A percentile compares a stretch with the other conserved stretches of the same genome.
Evolutionary conservation across 345 rosid genomes (phyloP).

Genomic region (Pugionium cornutum): DNA sequence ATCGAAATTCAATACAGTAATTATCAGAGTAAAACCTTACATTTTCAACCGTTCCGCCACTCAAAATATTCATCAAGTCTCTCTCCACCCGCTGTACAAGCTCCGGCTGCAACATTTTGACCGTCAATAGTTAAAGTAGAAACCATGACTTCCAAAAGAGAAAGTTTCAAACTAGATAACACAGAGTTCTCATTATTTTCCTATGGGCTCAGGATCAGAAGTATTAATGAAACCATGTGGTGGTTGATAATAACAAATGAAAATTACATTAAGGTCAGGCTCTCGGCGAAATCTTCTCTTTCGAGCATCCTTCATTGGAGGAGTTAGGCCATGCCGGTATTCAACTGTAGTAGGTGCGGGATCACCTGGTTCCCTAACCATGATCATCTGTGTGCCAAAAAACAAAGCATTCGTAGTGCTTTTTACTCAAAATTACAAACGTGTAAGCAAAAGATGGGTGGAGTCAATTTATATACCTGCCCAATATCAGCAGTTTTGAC

Average conservation of each 20-base stretch:
- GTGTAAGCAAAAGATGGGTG: not conserved
- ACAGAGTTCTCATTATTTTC: too few species aligned
- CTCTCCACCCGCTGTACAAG: slow-evolving; percentile 88
- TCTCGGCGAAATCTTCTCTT: slow-evolving; percentile 95
- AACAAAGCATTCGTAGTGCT: not conserved
- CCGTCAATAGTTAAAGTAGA: slow-evolving; percentile 6
- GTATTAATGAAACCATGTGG: not conserved
- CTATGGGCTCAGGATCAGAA: not conserved
- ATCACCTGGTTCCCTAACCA: slow-evolving; percentile 90
- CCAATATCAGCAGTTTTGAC: slow-evolving; percentile 95
- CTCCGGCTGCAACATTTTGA: slow-evolving; percentile 74
- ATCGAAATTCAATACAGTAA: not conserved
- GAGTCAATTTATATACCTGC: slow-evolving; percentile 53
- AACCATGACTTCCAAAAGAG: not conserved
- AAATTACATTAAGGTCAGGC: slow-evolving; percentile 88
- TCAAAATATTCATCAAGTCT: slow-evolving; percentile 88
- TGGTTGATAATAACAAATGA: not conserved
- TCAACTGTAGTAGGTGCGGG: slow-evolving; percentile 74
- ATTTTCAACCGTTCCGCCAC: slow-evolving; percentile 78
- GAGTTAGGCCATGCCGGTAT: slow-evolving; percentile 91
- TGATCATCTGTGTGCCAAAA: slow-evolving; percentile 62
- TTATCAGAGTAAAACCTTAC: slow-evolving; percentile 35
- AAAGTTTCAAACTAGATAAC: not conserved
- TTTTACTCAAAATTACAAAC: not conserved
- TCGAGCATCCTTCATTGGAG: slow-evolving; percentile 98